phyloP scores from a whole-genome alignment of 2,329 filamentous ascomycete genomes.

The Penicillium sp. region DNA sequence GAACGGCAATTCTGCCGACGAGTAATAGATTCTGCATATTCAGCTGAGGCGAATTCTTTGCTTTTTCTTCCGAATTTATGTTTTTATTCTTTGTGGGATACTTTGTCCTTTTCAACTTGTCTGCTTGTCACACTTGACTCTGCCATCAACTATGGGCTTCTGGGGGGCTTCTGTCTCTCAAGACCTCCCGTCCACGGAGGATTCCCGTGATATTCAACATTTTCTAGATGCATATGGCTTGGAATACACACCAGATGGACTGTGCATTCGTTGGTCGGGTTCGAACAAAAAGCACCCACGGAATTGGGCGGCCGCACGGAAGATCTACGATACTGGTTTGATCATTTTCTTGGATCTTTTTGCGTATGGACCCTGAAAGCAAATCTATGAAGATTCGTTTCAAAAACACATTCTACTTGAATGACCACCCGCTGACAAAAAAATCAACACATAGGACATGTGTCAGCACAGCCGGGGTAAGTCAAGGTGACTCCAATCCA shows the following conservation, averaged over 20 bases:
- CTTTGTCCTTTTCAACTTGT: background rate
- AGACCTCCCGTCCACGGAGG: background rate
- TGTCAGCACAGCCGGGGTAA: conserved; percentile 24
- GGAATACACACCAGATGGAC: conserved; percentile 17
- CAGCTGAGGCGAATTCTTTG: background rate
- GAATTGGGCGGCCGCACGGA: conserved; percentile 19
- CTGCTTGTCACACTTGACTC: background rate
- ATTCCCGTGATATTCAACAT: background rate
- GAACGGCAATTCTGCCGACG: background rate
- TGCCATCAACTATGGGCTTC: background rate
- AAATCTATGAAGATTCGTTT: background rate
- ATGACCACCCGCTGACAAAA: background rate
- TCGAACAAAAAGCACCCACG: conserved; percentile 21
- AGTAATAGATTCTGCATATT: background rate
- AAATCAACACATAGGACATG: conserved; percentile 10
- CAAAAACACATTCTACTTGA: background rate
- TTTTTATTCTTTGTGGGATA: background rate
- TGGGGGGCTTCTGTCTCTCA: background rate
- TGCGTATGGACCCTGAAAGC: conserved; percentile 6
- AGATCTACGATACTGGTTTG: conserved; percentile 20
- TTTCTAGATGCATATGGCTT: conserved; percentile 13
- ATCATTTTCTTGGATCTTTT: conserved; percentile 22
- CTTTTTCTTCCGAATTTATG: background rate
- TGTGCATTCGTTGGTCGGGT: conserved; percentile 19
- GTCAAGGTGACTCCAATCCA: background rate